phyloP scores from a whole-genome alignment of 257 asterid genomes.

The Plectranthus barbatus region DNA sequence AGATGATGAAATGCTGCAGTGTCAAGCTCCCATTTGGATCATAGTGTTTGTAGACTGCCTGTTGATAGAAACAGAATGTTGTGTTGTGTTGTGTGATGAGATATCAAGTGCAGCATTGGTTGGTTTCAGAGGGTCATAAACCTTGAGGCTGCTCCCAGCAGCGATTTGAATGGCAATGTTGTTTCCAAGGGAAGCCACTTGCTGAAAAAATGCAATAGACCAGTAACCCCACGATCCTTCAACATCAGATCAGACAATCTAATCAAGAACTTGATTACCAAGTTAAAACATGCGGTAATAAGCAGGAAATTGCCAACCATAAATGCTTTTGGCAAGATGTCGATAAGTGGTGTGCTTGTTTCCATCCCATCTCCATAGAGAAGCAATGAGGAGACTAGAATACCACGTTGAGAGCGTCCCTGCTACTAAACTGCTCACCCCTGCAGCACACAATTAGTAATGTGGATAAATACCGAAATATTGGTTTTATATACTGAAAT shows the following conservation, averaged over 20 bases:
- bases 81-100: too few relatives aligned
- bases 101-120: too few relatives aligned
- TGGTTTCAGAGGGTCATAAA: not conserved
- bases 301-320: conserved; percentile 17
- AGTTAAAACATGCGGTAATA: not conserved
- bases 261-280: not conserved
- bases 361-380: conserved; percentile 65
- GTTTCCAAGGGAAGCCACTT: conserved; percentile 60
- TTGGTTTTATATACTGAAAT: too few relatives aligned
- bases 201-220: conserved; percentile 61
- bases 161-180: conserved; percentile 61
- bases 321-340: conserved; percentile 47
- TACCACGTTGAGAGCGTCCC: conserved; percentile 54
- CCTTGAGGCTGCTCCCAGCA: conserved; percentile 63
- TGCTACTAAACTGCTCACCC: conserved; percentile 36
- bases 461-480: too few relatives aligned
- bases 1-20: conserved; percentile 45
- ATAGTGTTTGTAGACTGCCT: conserved; percentile 48
- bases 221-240: conserved; percentile 69
- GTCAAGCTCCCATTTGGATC: conserved; percentile 37
- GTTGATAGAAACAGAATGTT: not conserved
- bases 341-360: conserved; percentile 42
- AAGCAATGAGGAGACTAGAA: conserved; percentile 51
- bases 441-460: conserved; percentile 18
- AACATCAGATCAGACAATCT: conserved; percentile 12